Base-by-base conservation (phyloP, 352 stramenopile species). In the Phytophthora podocarpi region DNA sequence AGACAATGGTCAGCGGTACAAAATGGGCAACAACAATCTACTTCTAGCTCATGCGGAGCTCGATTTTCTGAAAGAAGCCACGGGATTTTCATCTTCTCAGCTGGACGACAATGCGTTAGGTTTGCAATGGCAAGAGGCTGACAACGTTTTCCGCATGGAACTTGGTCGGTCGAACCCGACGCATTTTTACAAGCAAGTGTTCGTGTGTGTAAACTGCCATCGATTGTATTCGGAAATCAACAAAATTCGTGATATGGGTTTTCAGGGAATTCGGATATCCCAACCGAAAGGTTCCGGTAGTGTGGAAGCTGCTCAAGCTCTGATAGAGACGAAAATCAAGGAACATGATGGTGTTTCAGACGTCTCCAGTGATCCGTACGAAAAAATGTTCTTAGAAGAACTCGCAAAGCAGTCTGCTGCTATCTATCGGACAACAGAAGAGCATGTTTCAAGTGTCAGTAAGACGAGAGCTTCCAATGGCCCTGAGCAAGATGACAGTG, bases 171-270 rank as follows among this genome's bases (percentile, higher is more conserved):
- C 67, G 1, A 90, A 95, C 12, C 83, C 85, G 20, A 75, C 62
- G 12, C 74, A 81, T 21, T 95, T 89, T 43, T 93, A 95, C 70
- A 92, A 91, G 54, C 85, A 91, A 65, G 82, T 90, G 8, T 34
- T 53, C 0, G 82, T 95, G 9, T 95, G 85, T 26, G 31, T 62
- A 15, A 93, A 95, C 48, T 95, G 85, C 54, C 78, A 90, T 59
- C 72, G 67, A 30, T 67, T 93, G 21, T 95, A 93, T 46, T 74
- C 70, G 1, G 68, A 86, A 32, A 62, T 93, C 36, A 78, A 85
- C 31, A 65, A 56, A 51, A 32, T 79, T 13, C 74, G 85, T 0
- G 79, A 89, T 20, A 57, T 56, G 13, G 76, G 72, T 0, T 95
- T 95, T 50, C 70, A 64, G 27, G 45, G 20, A 10, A 13, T 28